A percentile compares a stretch with the other conserved stretches of the same genome.
phyloP scores from a whole-genome alignment of 129 eudicot species.

The Mikania micrantha region DNA sequence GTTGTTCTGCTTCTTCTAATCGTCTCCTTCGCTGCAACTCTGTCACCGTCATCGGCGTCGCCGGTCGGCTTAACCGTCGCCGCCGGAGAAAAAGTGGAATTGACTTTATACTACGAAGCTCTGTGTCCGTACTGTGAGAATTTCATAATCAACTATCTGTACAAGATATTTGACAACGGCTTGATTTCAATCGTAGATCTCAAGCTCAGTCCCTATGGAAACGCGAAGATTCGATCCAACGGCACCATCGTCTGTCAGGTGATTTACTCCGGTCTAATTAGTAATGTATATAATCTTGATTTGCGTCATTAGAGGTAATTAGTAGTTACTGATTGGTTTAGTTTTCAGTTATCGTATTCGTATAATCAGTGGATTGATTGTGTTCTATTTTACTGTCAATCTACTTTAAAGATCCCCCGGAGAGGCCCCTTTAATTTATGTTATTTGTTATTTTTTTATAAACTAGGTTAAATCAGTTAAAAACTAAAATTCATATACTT shows the following conservation, averaged over 20 bases:
- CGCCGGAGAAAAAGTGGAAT: conserved; percentile 32
- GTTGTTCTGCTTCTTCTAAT: not conserved
- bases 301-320: not conserved
- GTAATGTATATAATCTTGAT: not conserved
- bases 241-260: conserved; percentile 75
- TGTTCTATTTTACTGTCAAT: too few species aligned
- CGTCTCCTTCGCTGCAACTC: conserved; percentile 6
- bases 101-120: conserved; percentile 61
- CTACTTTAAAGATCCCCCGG: too few species aligned
- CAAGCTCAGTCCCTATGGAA: conserved; percentile 71
- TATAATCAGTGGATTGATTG: not conserved
- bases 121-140: conserved; percentile 64
- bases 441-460: too few species aligned
- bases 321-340: not conserved
- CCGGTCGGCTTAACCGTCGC: conserved; percentile 14
- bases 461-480: too few species aligned
- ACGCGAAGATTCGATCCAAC: conserved; percentile 44
- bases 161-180: conserved; percentile 48
- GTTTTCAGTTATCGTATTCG: not conserved
- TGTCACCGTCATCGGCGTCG: conserved; percentile 1
- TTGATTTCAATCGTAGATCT: conserved; percentile 43
- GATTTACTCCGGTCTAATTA: not conserved
- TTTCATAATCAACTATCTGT: conserved; percentile 47
- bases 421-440: too few species aligned
- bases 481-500: too few species aligned